These are phyloP conservation scores for Fulvia fulva DNA, from an alignment of 2,329 filamentous ascomycete genomes.

Conservation along the genomic window DNA sequence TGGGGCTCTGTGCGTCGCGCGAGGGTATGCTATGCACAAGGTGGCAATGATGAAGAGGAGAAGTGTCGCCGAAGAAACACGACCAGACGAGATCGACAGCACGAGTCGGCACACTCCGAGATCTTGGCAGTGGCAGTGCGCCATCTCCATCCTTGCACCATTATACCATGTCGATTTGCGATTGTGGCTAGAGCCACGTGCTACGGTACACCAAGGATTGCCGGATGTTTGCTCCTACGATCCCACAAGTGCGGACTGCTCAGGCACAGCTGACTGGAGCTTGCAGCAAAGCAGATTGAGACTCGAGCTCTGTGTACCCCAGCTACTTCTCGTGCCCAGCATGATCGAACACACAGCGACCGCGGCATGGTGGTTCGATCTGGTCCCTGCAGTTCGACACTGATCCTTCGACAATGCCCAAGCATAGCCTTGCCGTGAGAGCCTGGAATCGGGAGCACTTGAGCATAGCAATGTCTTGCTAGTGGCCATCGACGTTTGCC, in stretches of 20 bases:
- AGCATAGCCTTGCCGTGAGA: no score
- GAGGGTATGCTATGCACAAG: not conserved
- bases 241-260: no score
- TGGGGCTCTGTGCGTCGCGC: not conserved
- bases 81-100: not conserved
- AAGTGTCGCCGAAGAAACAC: not conserved
- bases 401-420: no score
- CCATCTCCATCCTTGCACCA: not conserved
- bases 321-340: not conserved
- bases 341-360: not conserved
- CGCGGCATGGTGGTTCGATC: not conserved
- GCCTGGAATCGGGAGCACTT: no score
- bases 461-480: no score
- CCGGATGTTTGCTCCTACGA: not conserved
- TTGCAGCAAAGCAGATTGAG: not conserved
- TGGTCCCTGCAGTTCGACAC: not conserved
- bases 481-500: no score
- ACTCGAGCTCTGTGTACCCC: not conserved
- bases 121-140: not conserved
- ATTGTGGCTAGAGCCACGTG: not conserved
- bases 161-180: not conserved
- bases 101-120: not conserved
- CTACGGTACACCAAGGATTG: not conserved
- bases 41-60: not conserved
- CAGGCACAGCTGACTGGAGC: no score